Base-by-base conservation (phyloP, 2,329 filamentous ascomycete species). In the Simplicillium sp. region DNA sequence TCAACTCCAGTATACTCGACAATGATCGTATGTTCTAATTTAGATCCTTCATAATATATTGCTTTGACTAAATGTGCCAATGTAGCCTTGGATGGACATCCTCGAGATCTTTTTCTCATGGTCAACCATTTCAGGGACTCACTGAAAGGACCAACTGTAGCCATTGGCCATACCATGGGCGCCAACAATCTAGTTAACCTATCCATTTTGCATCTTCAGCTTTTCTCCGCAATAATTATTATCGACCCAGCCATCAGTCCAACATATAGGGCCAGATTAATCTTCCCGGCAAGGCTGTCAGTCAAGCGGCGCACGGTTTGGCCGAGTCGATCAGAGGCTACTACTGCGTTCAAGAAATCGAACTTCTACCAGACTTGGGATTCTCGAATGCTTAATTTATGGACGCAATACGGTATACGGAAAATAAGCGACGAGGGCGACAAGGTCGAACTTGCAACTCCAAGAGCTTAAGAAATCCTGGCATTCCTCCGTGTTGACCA, bases 91-190 rank as follows among this genome's bases (percentile, higher is more conserved):
- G 86, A 71, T 78, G 46, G 87, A 94, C 79, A 88, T 58, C 65
- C 84, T 34, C 77, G 87, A 41, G 87, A 94, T 60, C 71, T 94
- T 4, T 71, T 90, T 16, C 75, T 86, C 55, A 74, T 94, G 60
- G 72, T 88, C 63, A 94, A 92, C 57, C 67, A 75, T 41, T 90
- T 90, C 63, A 80, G 84, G 17, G 37, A 41, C 18, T 31, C 44
- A 25, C 62, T 68, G 77, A 80, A 82, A n/a, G 79, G 82, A 4
- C 87, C 87, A 2, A 66, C 94, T 7, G 62, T 92, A 41, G 87
- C 86, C 37, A 60, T 94, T 13, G 87, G 85, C 12, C 87, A 94
- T 61, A 89, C 84, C 51, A 85, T 89, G 71, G 87, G 87, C 48
- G 87, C 74, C 46, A 18, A 15, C 54, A 73, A 82, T 44, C 69